These are phyloP conservation scores for Otatea glauca DNA, from an alignment of 176 grass and related monocot species.

Conservation along the genomic window DNA sequence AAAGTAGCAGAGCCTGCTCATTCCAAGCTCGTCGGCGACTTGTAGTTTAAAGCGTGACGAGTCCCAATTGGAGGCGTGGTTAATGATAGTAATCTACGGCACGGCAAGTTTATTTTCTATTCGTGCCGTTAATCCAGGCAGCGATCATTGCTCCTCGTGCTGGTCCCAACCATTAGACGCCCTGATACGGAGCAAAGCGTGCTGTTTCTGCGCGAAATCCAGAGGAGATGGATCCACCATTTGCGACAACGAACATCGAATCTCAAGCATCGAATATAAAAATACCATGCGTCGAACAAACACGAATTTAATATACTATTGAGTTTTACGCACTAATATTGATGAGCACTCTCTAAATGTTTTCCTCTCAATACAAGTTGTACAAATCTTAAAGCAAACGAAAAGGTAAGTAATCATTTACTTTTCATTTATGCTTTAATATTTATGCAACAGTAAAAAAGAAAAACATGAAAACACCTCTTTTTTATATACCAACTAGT, in stretches of 20 bases:
- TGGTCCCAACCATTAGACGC: not conserved
- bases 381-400: no score
- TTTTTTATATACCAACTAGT: no score
- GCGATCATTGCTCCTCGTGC: constrained; percentile 22
- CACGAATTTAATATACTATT: no score
- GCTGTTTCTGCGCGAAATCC: constrained; percentile 22
- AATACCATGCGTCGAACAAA: not conserved
- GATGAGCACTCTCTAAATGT: no score
- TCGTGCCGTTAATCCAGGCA: not conserved
- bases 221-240: constrained; percentile 22
- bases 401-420: no score
- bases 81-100: constrained; percentile 13
- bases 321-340: no score
- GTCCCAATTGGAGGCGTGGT: not conserved
- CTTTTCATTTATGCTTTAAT: no score
- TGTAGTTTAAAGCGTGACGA: not conserved
- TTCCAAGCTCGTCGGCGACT: not conserved
- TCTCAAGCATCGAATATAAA: constrained; percentile 3
- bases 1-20: not conserved
- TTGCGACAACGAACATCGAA: constrained; percentile 1
- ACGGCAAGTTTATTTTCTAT: not conserved
- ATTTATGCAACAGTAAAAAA: no score
- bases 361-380: no score
- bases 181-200: not conserved
- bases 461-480: no score